Base-by-base conservation (phyloP, 306 rosid species). In the Canavalia gladiata region DNA sequence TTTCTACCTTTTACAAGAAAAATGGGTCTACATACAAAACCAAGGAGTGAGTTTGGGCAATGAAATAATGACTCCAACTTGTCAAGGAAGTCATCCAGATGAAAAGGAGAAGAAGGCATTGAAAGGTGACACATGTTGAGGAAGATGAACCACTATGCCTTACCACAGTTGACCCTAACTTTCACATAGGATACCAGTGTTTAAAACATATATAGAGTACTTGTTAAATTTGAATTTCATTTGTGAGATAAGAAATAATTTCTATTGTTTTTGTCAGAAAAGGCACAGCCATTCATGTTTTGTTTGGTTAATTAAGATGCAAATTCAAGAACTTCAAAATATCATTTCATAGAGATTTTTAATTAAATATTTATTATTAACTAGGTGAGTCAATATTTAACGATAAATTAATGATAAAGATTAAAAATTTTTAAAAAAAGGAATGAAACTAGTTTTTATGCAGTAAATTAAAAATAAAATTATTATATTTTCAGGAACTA, bases 1-100 rank as follows among this genome's bases (percentile, higher is more conserved):
- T 70, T 75, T 89, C 83, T 94, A 94, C 87, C 97, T 94, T n/a
- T 83, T 92, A 57, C 98, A 94, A 91, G 97, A 94, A 84, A 94
- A 91, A 84, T 89, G 95, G 97, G 72, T 56, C 52, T 88, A 92
- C 78, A 92, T 91, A 46, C 86, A 88, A 49, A 90, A 84, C 25
- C 92, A 90, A 88, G 88, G 92, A 77, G 87, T 85, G 56, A 71
- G 37, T 83, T 83, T 91, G 84, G 89, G 85, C 50, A 75, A 49
- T 59, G 91, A 87, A 49, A 80, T 72, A 13, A 28, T 59, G 52
- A 67, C 58, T 52, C 74, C 80, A 4, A 81, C 50, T 65, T 66
- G 76, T 74, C 80, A 83, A 83, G 75, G 70, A 46, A 68, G 31
- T 46, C 49, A 50, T 58, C 70, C 79, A 78, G 77, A 56, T 79